Evolutionary conservation across 805 yeast species (phyloP), one percentile per base, ranked within the genome.

Genomic region (Groenewaldozyma salmanticensis): DNA sequence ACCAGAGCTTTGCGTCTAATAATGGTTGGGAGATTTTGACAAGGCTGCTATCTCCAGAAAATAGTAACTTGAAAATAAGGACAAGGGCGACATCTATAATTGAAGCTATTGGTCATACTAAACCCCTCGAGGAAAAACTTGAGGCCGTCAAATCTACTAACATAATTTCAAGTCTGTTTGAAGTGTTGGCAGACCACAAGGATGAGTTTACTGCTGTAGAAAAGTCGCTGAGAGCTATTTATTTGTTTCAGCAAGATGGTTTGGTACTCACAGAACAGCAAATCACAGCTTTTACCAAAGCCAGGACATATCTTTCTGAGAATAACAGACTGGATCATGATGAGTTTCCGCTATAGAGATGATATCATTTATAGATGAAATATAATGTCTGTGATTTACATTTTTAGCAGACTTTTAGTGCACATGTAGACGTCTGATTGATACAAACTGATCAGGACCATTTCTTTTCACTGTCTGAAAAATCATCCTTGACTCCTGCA

Each of bases 21-120:
- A 58, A 72, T 15, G 96, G 96, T 5, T 81, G 94, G 81, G 62
- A 65, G 3, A 51, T 72, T 13, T 54, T 80, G 15, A 59, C 68
- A 7, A 33, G 21, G 0, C 59, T 54, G 5, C 41, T 59, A 27
- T 36, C 40, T 5, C 21, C 42, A n/a, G 37, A 18, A 7, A 31
- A 34, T 16, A n/a, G 33, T 2, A 40, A 41, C 20, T 31, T 33
- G 17, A 45, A 47, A 40, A 22, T 46, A 16, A 41, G 35, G 27
- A 29, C 43, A 33, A 38, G 52, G 27, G 45, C 47, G 3, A 31
- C 52, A 27, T 43, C 53, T 3, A 38, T 52, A 6, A 38, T 50
- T 17, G 48, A 43, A 11, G 49, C 51, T 4, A 24, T 50, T 11
- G 24, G 46, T 3, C 49, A 45, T 27, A 43, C 43, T n/a, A 53